Percentiles rank a stretch among this genome's conserved stretches.
Evolutionary conservation across 441 rosid species (phyloP).

Genomic region (Erodium texanum): DNA sequence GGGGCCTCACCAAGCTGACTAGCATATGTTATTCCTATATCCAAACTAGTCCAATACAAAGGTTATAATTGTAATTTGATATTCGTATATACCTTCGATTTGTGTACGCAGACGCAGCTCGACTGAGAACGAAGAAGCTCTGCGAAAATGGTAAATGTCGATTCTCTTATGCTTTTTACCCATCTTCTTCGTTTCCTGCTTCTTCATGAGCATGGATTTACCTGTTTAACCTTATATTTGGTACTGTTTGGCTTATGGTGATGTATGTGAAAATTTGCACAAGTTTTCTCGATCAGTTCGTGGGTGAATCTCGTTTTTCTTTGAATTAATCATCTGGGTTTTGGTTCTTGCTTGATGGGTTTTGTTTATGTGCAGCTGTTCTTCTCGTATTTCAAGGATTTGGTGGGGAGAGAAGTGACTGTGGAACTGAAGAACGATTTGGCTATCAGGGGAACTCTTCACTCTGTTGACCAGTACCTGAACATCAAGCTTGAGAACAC

Average conservation of each 20-base stretch:
- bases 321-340: conserved; percentile 4
- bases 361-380: conserved; percentile 50
- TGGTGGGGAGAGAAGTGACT: conserved; percentile 97
- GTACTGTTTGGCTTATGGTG: not conserved
- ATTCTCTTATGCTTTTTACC: not conserved
- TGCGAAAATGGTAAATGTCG: not conserved
- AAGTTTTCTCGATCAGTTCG: not conserved
- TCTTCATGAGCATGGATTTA: not conserved
- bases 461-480: conserved; percentile 96
- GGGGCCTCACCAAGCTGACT: not conserved
- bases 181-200: not conserved
- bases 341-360: too few species aligned
- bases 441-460: conserved; percentile 95
- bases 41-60: not conserved
- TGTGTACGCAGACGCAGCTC: not conserved
- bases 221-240: not conserved
- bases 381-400: conserved; percentile 97
- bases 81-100: not conserved
- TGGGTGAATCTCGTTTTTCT: not conserved
- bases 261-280: not conserved
- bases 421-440: conserved; percentile 95
- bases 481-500: conserved; percentile 99
- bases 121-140: too few species aligned
- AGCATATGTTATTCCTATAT: not conserved
- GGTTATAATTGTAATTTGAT: not conserved